Conservation (phyloP, 1,284 basidiomycete species). For the Somion occarium region DNA sequence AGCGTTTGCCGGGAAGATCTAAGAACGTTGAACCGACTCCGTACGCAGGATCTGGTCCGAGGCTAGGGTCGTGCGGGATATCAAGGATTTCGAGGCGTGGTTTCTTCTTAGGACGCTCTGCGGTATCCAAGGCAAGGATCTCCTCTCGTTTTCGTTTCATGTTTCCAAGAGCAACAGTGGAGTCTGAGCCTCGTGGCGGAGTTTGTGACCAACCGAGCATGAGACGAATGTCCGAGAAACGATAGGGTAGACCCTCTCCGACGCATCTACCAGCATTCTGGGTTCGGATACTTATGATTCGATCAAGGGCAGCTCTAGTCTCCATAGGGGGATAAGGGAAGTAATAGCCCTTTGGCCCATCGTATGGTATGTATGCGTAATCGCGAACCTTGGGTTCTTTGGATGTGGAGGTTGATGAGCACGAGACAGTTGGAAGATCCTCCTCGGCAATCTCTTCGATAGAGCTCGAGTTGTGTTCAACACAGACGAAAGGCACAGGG, state of each 20-base stretch:
- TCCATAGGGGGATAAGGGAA: slow-evolving; percentile 22
- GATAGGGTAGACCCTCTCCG: slow-evolving; percentile 15
- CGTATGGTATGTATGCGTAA: slow-evolving; percentile 20
- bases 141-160: neutral
- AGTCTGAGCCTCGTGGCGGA: neutral
- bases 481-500: neutral
- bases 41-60: neutral
- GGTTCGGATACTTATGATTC: slow-evolving; percentile 18
- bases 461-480: neutral
- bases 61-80: neutral
- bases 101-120: neutral
- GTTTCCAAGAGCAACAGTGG: neutral
- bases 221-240: neutral
- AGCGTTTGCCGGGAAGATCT: neutral
- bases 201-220: neutral
- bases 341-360: slow-evolving; percentile 21
- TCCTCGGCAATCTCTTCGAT: neutral
- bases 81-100: neutral
- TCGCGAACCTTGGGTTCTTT: slow-evolving; percentile 22
- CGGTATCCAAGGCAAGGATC: neutral
- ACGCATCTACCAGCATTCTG: slow-evolving; percentile 14
- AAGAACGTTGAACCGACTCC: neutral
- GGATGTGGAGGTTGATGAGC: slow-evolving; percentile 1
- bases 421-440: slow-evolving; percentile 8
- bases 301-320: slow-evolving; percentile 12